These are phyloP conservation scores for Erodium texanum DNA, from an alignment of 441 rosid genomes.

Conservation along the genomic window DNA sequence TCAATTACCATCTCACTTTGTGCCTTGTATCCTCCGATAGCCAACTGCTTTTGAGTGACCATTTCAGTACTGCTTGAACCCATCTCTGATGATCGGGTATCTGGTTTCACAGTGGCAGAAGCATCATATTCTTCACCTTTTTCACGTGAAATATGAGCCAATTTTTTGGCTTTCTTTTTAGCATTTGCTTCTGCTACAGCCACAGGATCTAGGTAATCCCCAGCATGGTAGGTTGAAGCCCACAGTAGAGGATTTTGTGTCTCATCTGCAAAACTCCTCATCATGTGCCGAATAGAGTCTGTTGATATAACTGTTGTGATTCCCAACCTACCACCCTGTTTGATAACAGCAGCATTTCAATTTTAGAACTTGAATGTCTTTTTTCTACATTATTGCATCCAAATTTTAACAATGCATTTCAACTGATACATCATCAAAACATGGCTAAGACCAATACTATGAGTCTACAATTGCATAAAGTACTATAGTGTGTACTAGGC, in stretches of 20 bases:
- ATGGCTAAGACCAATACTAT: not conserved
- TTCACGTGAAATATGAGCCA: conserved; percentile 37
- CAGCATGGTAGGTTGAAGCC: conserved; percentile 97
- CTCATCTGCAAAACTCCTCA: conserved; percentile 92
- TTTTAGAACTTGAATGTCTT: not conserved
- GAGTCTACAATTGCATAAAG: not conserved
- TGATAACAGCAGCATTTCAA: not conserved
- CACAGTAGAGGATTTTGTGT: conserved; percentile 79
- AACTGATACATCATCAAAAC: not conserved
- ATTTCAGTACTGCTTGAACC: conserved; percentile 30
- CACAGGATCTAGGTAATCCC: conserved; percentile 71
- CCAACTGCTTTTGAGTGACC: conserved; percentile 82
- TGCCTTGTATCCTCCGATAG: conserved; percentile 87
- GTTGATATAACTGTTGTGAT: conserved; percentile 90
- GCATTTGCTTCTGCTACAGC: conserved; percentile 90
- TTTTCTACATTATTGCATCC: not conserved
- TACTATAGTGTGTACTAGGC: no score
- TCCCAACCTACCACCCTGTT: conserved; percentile 85
- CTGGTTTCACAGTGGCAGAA: conserved; percentile 36
- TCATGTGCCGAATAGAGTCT: conserved; percentile 88
- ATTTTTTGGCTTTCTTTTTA: conserved; percentile 56
- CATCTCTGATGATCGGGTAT: conserved; percentile 25
- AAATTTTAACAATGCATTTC: not conserved
- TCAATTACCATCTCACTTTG: conserved; percentile 99
- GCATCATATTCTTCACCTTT: conserved; percentile 36